Conservation (phyloP, 257 asterid genomes). For the Solanum chiquidenum region DNA sequence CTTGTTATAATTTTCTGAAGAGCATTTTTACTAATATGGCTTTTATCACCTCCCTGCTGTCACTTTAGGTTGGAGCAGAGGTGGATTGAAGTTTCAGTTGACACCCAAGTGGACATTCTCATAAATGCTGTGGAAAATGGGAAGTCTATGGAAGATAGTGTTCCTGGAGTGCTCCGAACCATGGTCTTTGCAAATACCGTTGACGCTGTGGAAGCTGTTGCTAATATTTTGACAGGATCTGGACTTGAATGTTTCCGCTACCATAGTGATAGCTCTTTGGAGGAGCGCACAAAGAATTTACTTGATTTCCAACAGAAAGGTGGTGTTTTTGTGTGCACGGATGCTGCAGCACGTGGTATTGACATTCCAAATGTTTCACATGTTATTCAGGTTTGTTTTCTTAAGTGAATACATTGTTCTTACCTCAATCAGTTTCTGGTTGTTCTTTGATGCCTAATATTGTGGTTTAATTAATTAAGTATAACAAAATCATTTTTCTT, state of each 20-base stretch:
- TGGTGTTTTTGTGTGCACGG: slow-evolving; percentile 93
- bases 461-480: neutral
- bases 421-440: neutral
- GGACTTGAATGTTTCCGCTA: slow-evolving; percentile 54
- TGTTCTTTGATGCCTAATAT: neutral
- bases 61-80: slow-evolving; percentile 71
- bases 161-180: slow-evolving; percentile 38
- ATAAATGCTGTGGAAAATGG: slow-evolving; percentile 56
- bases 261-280: slow-evolving; percentile 69
- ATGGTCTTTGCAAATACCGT: slow-evolving; percentile 98
- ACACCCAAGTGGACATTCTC: slow-evolving; percentile 73
- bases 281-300: slow-evolving; percentile 64
- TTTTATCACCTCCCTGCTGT: neutral
- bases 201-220: slow-evolving; percentile 81
- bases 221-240: slow-evolving; percentile 55
- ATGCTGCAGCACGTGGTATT: slow-evolving; percentile 98
- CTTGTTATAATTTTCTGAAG: neutral
- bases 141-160: slow-evolving; percentile 13
- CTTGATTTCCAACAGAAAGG: slow-evolving; percentile 70
- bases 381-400: slow-evolving; percentile 67
- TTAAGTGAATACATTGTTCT: neutral
- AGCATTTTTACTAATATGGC: neutral
- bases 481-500: neutral
- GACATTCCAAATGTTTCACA: slow-evolving; percentile 83
- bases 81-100: slow-evolving; percentile 75